Evolutionary conservation across 1,139 yeast species (phyloP), one percentile per base, ranked within the genome.

Genomic region (Saccharomycopsis crataegensis): DNA sequence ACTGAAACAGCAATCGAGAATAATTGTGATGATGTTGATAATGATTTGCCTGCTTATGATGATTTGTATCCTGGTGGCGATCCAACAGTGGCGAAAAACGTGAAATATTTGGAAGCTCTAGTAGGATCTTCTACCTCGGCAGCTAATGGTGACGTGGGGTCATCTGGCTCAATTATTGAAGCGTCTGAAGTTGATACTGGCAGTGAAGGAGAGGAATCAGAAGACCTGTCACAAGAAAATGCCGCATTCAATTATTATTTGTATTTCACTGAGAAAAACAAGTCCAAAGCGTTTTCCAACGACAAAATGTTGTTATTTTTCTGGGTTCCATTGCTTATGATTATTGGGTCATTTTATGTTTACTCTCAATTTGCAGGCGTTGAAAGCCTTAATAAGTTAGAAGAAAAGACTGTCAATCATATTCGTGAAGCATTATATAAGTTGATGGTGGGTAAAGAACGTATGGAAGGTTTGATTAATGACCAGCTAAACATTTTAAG

Each of bases 241-340:
- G 33, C 8, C 11, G 11, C 28, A 33, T 77, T 80, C 42, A 72
- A 78, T 50, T 79, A 78, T 62, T 77, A 80, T 61, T 77, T 52
- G 40, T 55, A 56, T 28, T 54, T 56, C 37, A 43, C 36, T 1
- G 57, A 55, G 22, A 56, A 56, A 48, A 78, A 63, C 81, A 79
- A 63, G 71, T 83, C 50, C 84, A 83, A 38, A 65, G 78, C 83
- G 40, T 81, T 86, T 59, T 82, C 80, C 62, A 86, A 89, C 63
- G 98, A 90, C 67, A 86, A 82, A 63, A 86, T 89, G 89, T 73
- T 90, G 62, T 71, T 89, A 56, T 86, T 89, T 65, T 90, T 90
- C 76, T 90, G 98, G 98, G 69, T 86, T 58, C 94, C 94, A 37
- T 73, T 82, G 40, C 72, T 86, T 67, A 63, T 85, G 34, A 59